phyloP scores from a whole-genome alignment of 768 basidiomycete genomes.

The Albatrellus ellisii region DNA sequence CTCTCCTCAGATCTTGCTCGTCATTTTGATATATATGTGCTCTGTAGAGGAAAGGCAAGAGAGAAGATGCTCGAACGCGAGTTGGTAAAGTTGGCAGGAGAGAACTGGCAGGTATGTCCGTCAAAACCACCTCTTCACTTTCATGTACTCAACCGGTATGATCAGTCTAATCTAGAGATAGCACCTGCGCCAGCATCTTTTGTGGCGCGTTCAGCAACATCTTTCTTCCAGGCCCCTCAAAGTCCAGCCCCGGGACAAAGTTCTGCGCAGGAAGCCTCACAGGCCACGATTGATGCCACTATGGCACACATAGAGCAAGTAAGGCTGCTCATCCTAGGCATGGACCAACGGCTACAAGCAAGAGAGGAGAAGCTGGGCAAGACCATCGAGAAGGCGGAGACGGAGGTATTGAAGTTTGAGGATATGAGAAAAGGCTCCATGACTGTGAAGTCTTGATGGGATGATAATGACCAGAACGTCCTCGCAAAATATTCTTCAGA shows the following conservation, averaged over 20 bases:
- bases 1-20: no score
- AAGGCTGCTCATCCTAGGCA: constrained; percentile 54
- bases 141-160: constrained; percentile 13
- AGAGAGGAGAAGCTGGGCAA: constrained; percentile 51
- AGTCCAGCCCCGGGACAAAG: background rate
- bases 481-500: no score
- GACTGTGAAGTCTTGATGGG: constrained; percentile 2
- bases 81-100: constrained; percentile 54
- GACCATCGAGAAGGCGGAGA: constrained; percentile 46
- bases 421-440: constrained; percentile 22
- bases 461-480: no score
- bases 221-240: constrained; percentile 18
- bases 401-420: constrained; percentile 43
- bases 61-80: constrained; percentile 71
- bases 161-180: constrained; percentile 25
- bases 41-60: constrained; percentile 39
- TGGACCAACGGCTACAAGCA: constrained; percentile 56
- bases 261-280: constrained; percentile 7
- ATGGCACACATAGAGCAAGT: constrained; percentile 57
- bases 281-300: constrained; percentile 26
- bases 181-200: constrained; percentile 20
- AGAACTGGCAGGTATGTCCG: constrained; percentile 65
- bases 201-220: constrained; percentile 17
- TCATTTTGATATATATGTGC: background rate
- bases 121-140: background rate